Percentiles rank a stretch among this genome's conserved stretches.
These are phyloP conservation scores for Asterochloris sp. DNA, from an alignment of 139 green algal genomes.

Conservation along the genomic window DNA sequence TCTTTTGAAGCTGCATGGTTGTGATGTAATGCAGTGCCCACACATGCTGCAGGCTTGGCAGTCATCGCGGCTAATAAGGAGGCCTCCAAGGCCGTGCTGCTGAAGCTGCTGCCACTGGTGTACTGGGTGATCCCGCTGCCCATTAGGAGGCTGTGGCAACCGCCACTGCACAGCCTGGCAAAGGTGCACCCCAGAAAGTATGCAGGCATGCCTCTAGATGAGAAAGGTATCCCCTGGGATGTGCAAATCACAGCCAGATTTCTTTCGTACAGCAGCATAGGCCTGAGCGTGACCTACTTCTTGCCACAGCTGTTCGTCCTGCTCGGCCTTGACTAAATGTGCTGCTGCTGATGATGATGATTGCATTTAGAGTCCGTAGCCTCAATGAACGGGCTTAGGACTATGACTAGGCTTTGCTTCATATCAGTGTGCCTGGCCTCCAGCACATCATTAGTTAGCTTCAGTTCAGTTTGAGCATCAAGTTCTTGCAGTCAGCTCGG, in stretches of 20 bases:
- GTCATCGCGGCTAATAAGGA: constrained; percentile 26
- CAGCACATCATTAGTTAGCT: no score
- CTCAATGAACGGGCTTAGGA: no score
- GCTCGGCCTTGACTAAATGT: background rate
- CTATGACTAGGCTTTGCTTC: no score
- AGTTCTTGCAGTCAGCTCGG: no score
- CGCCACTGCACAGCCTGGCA: constrained; percentile 30
- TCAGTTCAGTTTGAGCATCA: no score
- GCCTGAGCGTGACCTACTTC: constrained; percentile 27
- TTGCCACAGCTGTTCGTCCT: constrained; percentile 16
- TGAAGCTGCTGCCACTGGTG: constrained; percentile 22
- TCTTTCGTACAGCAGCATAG: constrained; percentile 39
- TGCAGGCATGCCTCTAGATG: constrained; percentile 24
- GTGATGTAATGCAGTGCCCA: background rate
- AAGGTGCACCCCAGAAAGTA: background rate
- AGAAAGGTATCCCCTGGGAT: constrained; percentile 29
- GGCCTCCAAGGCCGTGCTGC: constrained; percentile 1
- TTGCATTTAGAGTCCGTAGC: no score
- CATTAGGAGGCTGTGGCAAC: constrained; percentile 45
- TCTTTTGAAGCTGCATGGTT: background rate
- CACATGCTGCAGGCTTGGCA: constrained; percentile 17
- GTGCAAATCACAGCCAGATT: constrained; percentile 38
- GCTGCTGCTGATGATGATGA: background rate
- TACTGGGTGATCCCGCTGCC: constrained; percentile 34
- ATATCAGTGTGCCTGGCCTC: no score